Base-by-base conservation (phyloP, 2,329 filamentous ascomycete genomes). In the Penicillium palitans region DNA sequence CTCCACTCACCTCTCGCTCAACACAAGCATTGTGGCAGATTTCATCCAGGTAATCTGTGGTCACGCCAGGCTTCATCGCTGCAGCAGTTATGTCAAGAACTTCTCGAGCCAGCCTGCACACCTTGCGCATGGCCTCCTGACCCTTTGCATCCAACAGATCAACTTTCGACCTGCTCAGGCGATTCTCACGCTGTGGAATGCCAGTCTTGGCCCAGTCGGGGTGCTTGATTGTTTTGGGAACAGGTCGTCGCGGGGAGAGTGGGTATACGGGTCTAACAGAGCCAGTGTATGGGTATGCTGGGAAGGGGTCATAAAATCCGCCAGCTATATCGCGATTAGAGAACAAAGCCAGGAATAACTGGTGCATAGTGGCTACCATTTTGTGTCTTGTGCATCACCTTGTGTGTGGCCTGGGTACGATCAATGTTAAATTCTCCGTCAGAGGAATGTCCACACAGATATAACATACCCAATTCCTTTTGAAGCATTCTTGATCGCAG, bases 401-500 rank as follows among this genome's bases (percentile, higher is more conserved):
- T 96, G 69, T 58, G 61, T 46, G 57, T 42, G 40, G 24, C 47
- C 60, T 61, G 4, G 12, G 47, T 21, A 62, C 37, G 58, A 50
- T 66, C 25, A 31, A 24, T n/a, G 9, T 48, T 24, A 48, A 33
- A 31, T 25, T 40, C 8, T 27, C 33, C 19, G 4, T 21, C 17
- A 27, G 40, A 33, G 15, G 15, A 21, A 10, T 46, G 31, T 46
- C 3, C n/a, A 7, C 6, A 8, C 6, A 10, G 45, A 40, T 46
- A 2, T 60, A 65, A 70, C 84, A 65, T 83, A 96, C 93, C 93
- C 93, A 97, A 80, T 90, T 96, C 76, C 85, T 88, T 83, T 96
- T 96, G 79, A 97, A 97, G 79, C 93, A 97, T 66, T 96, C 93
- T 76, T 97, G 93, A 15, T 90, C 89, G 80, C 93, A 97, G 78